Percentiles rank a stretch among this genome's conserved stretches.
Conservation (phyloP, 1,284 basidiomycete species). For the Trichosporon coremiiforme region DNA sequence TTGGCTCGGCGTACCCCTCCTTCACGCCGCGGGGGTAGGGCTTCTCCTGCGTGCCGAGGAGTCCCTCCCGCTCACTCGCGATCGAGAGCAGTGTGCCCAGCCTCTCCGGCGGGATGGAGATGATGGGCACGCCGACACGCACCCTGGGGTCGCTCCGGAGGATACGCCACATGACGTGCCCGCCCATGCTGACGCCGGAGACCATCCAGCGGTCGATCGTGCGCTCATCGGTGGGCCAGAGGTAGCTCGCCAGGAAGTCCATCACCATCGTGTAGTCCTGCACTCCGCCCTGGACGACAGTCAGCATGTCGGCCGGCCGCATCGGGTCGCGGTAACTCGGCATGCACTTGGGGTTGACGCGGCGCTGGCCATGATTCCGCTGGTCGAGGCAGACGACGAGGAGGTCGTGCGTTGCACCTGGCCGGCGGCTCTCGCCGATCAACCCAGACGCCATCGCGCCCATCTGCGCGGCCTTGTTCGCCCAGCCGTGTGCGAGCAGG, state of each 20-base stretch:
- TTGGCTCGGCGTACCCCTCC: conserved; percentile 21
- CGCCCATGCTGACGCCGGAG: conserved; percentile 58
- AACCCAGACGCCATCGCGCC: conserved; percentile 43
- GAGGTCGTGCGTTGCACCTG: conserved; percentile 39
- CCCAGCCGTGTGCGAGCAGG: conserved; percentile 48
- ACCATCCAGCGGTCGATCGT: conserved; percentile 65
- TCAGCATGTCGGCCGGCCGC: conserved; percentile 24
- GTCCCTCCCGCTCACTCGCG: conserved; percentile 20
- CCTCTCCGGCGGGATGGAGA: conserved; percentile 23
- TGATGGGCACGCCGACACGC: conserved; percentile 27
- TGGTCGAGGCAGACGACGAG: conserved; percentile 62
- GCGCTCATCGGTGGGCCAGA: conserved; percentile 70
- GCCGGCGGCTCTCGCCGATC: conserved; percentile 36
- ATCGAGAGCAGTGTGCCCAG: conserved; percentile 22
- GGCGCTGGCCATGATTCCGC: conserved; percentile 68
- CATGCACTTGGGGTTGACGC: conserved; percentile 52
- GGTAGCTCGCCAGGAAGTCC: conserved; percentile 70
- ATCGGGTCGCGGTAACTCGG: conserved; percentile 23
- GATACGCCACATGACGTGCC: conserved; percentile 29
- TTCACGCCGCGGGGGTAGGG: conserved; percentile 19
- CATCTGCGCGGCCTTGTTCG: conserved; percentile 44
- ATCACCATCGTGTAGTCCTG: conserved; percentile 74
- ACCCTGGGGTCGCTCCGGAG: conserved; percentile 25
- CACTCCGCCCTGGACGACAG: conserved; percentile 60
- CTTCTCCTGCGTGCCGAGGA: conserved; percentile 22